Base-by-base conservation (phyloP, 1,139 yeast species). In the Debaryomyces subglobosus region DNA sequence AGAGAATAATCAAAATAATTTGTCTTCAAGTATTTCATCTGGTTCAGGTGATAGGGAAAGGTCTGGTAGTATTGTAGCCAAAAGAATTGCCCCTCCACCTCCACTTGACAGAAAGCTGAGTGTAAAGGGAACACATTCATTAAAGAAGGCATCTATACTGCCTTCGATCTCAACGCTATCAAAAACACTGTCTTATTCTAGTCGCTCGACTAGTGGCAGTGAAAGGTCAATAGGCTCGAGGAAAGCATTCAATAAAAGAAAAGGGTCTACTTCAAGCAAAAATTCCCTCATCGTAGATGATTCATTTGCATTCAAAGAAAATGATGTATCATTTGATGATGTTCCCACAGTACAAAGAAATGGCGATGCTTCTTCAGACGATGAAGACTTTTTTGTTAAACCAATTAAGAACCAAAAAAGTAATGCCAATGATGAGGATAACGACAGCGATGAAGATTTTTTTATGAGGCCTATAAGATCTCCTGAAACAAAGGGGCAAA, bases 1-100 rank as follows among this genome's bases (percentile, higher is more conserved):
- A 8, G 27, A 35, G 12, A n/a, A 24, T 24, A 43, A 24, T 34
- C 53, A 43, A 41, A 47, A 12, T 21, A 35, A 35, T 12, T 15
- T 52, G 24, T 33, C 43, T 2, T 18, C 45, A 2, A 44, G 38
- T 7, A 9, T 52, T 25, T 33, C 43, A 5, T 27, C 45, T 4
- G 42, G 40, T 29, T n/a, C 43, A 30, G 10, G 35, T 16, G 64
- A 59, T 21, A 57, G 50, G 38, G 63, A 55, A 12, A 56, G 50
- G 39, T 37, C 55, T 7, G 60, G 56, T 12, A 64, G 61, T 44
- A 58, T 87, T 21, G 80, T 85, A 10, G 92, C 95, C 0, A 77
- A 76, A 50, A 69, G 95, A 56, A 82, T 78, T 4, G 92, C 95
- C 0, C 95, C 95, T 2, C 94, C 92, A 1, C 87, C 89, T 2